Percentiles rank a stretch among this genome's conserved stretches.
Evolutionary conservation across 352 stramenopile genomes (phyloP).

Genomic region (Phytophthora ohioensis): DNA sequence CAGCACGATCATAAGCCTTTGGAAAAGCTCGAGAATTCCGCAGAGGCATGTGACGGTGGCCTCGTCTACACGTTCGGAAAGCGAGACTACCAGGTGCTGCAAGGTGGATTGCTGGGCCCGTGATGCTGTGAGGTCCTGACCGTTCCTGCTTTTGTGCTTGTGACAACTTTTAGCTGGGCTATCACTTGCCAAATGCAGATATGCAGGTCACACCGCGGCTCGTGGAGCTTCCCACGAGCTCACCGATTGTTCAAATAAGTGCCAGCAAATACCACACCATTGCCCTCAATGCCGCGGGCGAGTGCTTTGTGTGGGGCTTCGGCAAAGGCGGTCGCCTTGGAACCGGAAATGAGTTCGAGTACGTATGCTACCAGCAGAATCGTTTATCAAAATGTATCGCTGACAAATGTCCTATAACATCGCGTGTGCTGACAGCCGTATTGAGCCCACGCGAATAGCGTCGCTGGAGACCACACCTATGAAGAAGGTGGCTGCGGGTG

Average conservation of each 20-base stretch:
- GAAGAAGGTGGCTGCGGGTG: slow-evolving; percentile 70
- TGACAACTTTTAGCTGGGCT: slow-evolving; percentile 61
- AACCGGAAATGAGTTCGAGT: slow-evolving; percentile 84
- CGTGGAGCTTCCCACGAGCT: slow-evolving; percentile 62
- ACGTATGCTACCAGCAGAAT: slow-evolving; percentile 21
- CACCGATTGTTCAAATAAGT: slow-evolving; percentile 71
- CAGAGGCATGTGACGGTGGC: slow-evolving; percentile 29
- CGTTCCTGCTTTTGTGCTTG: slow-evolving; percentile 1
- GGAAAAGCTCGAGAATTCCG: slow-evolving; percentile 20
- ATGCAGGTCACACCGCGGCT: slow-evolving; percentile 72
- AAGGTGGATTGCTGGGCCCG: not conserved
- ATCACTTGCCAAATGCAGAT: slow-evolving; percentile 84
- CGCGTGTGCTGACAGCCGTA: slow-evolving; percentile 44
- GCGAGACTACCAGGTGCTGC: slow-evolving; percentile 79
- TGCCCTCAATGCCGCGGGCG: slow-evolving; percentile 62
- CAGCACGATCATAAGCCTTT: slow-evolving; percentile 3
- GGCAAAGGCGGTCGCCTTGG: slow-evolving; percentile 81
- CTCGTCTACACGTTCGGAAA: slow-evolving; percentile 89
- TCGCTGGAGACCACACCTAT: slow-evolving; percentile 67
- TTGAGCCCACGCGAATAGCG: slow-evolving; percentile 65
- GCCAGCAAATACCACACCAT: slow-evolving; percentile 87
- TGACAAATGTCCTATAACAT: not conserved
- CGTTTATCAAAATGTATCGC: not conserved
- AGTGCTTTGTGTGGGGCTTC: slow-evolving; percentile 88
- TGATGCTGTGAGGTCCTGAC: slow-evolving; percentile 5